Conservation (phyloP, 2,329 filamentous ascomycete species). For the Arthrobotrys sinensis region DNA sequence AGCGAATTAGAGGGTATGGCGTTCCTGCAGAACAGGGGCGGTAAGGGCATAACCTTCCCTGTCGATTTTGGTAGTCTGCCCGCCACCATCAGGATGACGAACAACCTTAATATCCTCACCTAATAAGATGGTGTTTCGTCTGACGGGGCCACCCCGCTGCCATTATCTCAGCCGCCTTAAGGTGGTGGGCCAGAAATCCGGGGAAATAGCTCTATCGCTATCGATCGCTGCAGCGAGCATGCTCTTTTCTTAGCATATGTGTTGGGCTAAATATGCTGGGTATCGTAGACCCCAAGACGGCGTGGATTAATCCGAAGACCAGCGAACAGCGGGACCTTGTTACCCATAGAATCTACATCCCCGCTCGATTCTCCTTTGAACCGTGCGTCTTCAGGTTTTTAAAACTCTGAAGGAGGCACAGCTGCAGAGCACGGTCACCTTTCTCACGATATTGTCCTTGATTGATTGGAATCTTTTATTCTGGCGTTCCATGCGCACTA, state of each 20-base stretch:
- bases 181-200: conserved; percentile 39
- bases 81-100: conserved; percentile 36
- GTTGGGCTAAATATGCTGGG: conserved; percentile 36
- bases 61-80: conserved; percentile 19
- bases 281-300: conserved; percentile 28
- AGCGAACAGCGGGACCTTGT: conserved; percentile 20
- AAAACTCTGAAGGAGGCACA: conserved; percentile 29
- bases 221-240: conserved; percentile 5
- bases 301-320: conserved; percentile 52
- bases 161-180: conserved; percentile 34
- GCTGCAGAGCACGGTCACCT: conserved; percentile 17
- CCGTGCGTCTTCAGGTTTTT: conserved; percentile 19
- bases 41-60: conserved; percentile 25
- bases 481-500: conserved; percentile 8
- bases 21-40: conserved; percentile 53
- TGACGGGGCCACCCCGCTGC: conserved; percentile 48
- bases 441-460: conserved; percentile 9
- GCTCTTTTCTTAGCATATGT: conserved; percentile 22
- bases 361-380: conserved; percentile 28
- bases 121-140: conserved; percentile 30
- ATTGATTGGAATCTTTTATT: conserved; percentile 8
- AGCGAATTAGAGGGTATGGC: conserved; percentile 39
- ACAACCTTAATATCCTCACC: conserved; percentile 43
- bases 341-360: not conserved
- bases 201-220: conserved; percentile 50